Percentiles rank a stretch among this genome's conserved stretches.
phyloP scores from a whole-genome alignment of 2,329 filamentous ascomycete genomes.

The Alternaria rosae region DNA sequence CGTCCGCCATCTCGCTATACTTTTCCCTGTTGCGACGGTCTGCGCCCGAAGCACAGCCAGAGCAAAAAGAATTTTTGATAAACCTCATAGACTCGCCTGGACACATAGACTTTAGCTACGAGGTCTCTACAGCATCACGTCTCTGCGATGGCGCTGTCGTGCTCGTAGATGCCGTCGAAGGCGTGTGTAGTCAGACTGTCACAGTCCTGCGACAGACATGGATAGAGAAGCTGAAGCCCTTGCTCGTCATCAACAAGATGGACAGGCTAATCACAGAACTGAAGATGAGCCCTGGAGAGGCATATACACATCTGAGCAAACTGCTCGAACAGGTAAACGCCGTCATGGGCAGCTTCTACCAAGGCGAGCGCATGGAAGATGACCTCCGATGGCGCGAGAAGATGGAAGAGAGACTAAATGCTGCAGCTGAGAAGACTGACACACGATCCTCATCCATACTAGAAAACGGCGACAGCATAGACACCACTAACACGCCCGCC shows the following conservation, averaged over 20 bases:
- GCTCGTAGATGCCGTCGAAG: slow-evolving; percentile 94
- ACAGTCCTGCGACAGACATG: slow-evolving; percentile 94
- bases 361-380: slow-evolving; percentile 98
- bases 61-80: slow-evolving; percentile 89
- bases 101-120: slow-evolving; percentile 98
- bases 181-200: slow-evolving; percentile 97
- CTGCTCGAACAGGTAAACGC: slow-evolving; percentile 96
- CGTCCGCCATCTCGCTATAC: slow-evolving; percentile 93
- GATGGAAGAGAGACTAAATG: slow-evolving; percentile 84
- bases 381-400: slow-evolving; percentile 94
- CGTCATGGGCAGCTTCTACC: slow-evolving; percentile 95
- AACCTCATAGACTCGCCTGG: slow-evolving; percentile 98
- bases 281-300: slow-evolving; percentile 89
- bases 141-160: slow-evolving; percentile 95
- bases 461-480: slow-evolving; percentile 63
- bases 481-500: slow-evolving; percentile 57
- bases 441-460: slow-evolving; percentile 53
- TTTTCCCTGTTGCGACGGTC: slow-evolving; percentile 88
- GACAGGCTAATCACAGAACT: slow-evolving; percentile 92
- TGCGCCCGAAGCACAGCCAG: slow-evolving; percentile 70
- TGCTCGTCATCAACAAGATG: slow-evolving; percentile 98
- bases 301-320: slow-evolving; percentile 87
- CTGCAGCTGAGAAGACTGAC: slow-evolving; percentile 70
- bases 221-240: slow-evolving; percentile 92
- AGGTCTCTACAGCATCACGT: slow-evolving; percentile 93